phyloP scores from a whole-genome alignment of 176 grass and related monocot species.

The Hsuehochloa calcarea region DNA sequence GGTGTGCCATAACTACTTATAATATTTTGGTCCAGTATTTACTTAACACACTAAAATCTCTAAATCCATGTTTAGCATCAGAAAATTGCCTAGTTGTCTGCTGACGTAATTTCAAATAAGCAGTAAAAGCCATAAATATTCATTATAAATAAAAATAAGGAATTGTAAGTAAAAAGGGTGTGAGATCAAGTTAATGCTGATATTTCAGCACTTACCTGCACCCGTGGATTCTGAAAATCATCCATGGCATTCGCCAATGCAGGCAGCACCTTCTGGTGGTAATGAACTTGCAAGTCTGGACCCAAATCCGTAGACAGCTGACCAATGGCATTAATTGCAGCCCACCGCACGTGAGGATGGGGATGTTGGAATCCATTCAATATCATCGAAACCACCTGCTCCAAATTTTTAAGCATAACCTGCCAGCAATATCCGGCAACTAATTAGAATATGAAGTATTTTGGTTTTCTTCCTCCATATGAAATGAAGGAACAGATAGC shows the following conservation, averaged over 20 bases:
- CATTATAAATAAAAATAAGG: not conserved
- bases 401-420: slow-evolving; percentile 97
- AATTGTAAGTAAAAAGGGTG: not conserved
- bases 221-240: slow-evolving; percentile 94
- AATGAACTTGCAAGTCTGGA: slow-evolving; percentile 91
- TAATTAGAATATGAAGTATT: slow-evolving; percentile 21
- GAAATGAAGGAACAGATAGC: not conserved
- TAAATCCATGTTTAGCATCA: not conserved
- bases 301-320: slow-evolving; percentile 96
- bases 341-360: slow-evolving; percentile 93
- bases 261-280: slow-evolving; percentile 84
- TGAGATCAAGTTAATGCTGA: slow-evolving; percentile 17
- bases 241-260: slow-evolving; percentile 93
- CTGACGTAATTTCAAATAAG: not conserved
- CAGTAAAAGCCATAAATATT: not conserved
- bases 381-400: slow-evolving; percentile 93
- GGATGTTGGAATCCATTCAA: slow-evolving; percentile 78
- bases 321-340: slow-evolving; percentile 92
- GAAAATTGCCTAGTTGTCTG: not conserved
- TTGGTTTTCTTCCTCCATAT: not conserved
- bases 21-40: not conserved
- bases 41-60: not conserved
- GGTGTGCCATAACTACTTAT: not conserved
- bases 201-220: slow-evolving; percentile 58
- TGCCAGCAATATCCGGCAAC: slow-evolving; percentile 32